Base-by-base conservation (phyloP, 2,329 filamentous ascomycete genomes). In the Cladosporium sp. region DNA sequence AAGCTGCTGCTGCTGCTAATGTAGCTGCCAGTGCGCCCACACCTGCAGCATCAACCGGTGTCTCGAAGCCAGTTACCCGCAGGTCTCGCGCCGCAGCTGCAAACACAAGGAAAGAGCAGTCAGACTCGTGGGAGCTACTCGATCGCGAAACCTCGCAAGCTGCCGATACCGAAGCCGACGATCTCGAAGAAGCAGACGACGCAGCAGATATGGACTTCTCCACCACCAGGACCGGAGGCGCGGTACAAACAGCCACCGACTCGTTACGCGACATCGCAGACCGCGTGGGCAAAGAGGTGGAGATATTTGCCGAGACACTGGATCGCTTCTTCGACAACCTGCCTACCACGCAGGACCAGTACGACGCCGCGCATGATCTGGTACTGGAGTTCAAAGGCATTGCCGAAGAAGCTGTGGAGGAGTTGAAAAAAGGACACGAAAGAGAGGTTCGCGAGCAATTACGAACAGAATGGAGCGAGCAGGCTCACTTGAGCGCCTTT, bases 281-380 rank as follows among this genome's bases (percentile, higher is more conserved):
- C 64, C 82, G 84, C 43, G 85, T 90, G 34, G 88, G 89, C 52
- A 85, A 87, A 62, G 91, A 96, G 74, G 90, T 96, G 60, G 91
- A 96, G 75, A 82, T 85, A 45, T 97, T 97, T 70, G 92, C 92
- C 38, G 88, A 89, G 70, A 84, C 85, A 54, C 82, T 97, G 20
- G 92, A 97, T 75, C 82, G 85, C 57, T 93, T 92, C 73, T 40
- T 71, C 39, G 82, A 78, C 66, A 80, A 72, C 66, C 78, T 67
- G 68, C 65, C 74, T 80, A 64, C 70, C 77, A 61, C 63, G 75
- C 63, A 51, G 80, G 82, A 61, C 69, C 73, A 70, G 69, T 81
- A 83, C 49, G 83, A 86, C 61, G 83, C 90, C n/a, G 70, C 69
- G 37, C 81, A 90, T 66, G 82, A 85, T 52, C 80, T 95, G 3